Evolutionary conservation across 2,329 filamentous ascomycete species (phyloP).

Genomic region (Emmonsia crescens): DNA sequence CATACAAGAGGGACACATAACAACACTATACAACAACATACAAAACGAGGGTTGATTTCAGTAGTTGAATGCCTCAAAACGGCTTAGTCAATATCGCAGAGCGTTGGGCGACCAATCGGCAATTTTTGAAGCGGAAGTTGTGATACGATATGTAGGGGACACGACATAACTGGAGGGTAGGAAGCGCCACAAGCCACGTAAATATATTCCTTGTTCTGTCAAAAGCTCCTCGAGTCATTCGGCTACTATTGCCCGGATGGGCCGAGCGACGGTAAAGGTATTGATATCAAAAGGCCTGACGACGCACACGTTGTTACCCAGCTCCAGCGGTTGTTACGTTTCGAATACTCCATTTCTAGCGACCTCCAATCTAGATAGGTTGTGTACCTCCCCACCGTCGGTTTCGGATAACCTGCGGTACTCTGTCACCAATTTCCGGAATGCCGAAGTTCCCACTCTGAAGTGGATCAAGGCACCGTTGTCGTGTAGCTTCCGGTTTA

Average conservation of each 20-base stretch:
- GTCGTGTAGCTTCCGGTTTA: neutral
- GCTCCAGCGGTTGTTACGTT: too few species aligned
- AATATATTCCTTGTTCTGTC: neutral
- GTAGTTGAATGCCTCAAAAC: too few species aligned
- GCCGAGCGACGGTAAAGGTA: neutral
- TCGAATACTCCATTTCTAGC: too few species aligned
- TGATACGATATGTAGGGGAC: neutral
- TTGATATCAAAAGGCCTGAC: too few species aligned
- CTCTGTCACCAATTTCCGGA: neutral
- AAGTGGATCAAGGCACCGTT: neutral
- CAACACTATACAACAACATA: too few species aligned
- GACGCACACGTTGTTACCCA: too few species aligned
- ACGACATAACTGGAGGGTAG: too few species aligned
- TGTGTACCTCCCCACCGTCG: too few species aligned
- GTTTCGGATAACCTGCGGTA: neutral
- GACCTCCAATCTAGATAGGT: too few species aligned
- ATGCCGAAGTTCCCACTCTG: neutral
- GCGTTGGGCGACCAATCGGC: neutral
- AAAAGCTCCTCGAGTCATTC: neutral
- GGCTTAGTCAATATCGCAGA: neutral
- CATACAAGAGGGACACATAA: too few species aligned
- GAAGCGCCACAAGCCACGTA: neutral
- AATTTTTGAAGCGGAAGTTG: neutral
- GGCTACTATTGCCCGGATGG: neutral
- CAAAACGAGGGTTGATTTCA: too few species aligned